A percentile compares a stretch with the other conserved stretches of the same genome.
phyloP scores from a whole-genome alignment of 2,329 filamentous ascomycete genomes.

The Tolypocladium amazonense region DNA sequence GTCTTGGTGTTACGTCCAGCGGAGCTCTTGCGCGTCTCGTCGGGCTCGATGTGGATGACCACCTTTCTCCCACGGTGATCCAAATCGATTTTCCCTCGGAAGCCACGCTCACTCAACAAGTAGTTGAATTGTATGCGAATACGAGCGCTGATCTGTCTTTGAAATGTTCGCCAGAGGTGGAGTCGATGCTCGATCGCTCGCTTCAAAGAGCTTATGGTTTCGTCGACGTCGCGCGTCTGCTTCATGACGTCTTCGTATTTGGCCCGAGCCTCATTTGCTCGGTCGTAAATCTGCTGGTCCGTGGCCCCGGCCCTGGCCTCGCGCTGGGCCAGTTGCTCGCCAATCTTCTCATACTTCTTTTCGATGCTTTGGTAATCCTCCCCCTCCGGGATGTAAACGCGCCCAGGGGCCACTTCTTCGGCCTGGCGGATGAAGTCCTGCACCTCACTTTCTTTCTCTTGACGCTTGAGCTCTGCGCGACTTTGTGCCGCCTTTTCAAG shows the following conservation, averaged over 20 bases:
- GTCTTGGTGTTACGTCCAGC: conserved; percentile 80
- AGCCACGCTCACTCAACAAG: conserved; percentile 79
- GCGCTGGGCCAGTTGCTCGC: conserved; percentile 46
- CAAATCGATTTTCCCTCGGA: conserved; percentile 69
- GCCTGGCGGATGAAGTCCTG: conserved; percentile 46
- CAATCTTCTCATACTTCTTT: conserved; percentile 42
- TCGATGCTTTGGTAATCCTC: conserved; percentile 50
- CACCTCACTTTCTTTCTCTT: conserved; percentile 36
- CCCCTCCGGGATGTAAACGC: conserved; percentile 52
- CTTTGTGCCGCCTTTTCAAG: conserved; percentile 34
- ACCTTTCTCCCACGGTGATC: conserved; percentile 67
- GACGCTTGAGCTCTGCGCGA: conserved; percentile 34
- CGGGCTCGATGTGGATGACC: conserved; percentile 65
- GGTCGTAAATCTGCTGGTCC: conserved; percentile 52
- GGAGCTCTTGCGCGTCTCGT: conserved; percentile 56
- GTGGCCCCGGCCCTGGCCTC: conserved; percentile 49
- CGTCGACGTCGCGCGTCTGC: conserved; percentile 27
- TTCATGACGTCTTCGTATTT: conserved; percentile 32
- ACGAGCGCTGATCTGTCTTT: conserved; percentile 73
- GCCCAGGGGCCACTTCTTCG: conserved; percentile 35
- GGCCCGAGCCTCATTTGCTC: conserved; percentile 27
- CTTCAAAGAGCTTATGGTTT: conserved; percentile 36
- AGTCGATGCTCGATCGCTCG: conserved; percentile 58
- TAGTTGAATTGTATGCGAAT: conserved; percentile 82
- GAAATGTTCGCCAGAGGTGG: conserved; percentile 70